Base-by-base conservation (phyloP, 2,329 filamentous ascomycete genomes). In the Myriosclerotinia duriaeana region DNA sequence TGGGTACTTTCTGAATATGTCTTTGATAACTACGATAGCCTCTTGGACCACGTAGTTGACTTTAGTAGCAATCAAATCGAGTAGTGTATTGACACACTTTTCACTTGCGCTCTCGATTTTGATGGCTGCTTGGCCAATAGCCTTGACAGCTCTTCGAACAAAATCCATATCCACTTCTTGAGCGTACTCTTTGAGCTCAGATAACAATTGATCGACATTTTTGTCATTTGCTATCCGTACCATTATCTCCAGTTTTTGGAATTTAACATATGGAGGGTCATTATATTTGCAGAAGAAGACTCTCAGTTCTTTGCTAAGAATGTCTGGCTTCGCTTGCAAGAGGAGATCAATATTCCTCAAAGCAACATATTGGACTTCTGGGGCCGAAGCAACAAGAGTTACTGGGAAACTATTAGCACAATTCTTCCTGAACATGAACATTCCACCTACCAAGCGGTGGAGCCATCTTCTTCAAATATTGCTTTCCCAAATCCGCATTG, bases 241-340 rank as follows among this genome's bases (percentile, higher is more conserved):
- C 95, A 99, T 98, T 70, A 98, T 98, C 77, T 99, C 95, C 60
- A 99, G 86, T 77, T 99, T 99, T 77, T 97, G 91, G 68, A 99
- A 87, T 79, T 99, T 99, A 74, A 99, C 89, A 77, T 99, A 99
- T 30, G 93, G 93, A 1, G 95, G 94, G 73, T 99, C 95, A 77
- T 98, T 98, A 82, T 99, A 99, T 80, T 99, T 99, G 89, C 95
- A 99, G 81, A 99, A 99, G 81, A 99, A 99, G 11, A 99, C 95
- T 54, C 95, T 88, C 75, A 99, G 87, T 78, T 99, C 95, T 78
- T 98, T 98, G 83, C 92, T 96, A 12, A 99, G 84, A 66, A 99
- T 97, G 72, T 97, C 93, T 14, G 95, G 93, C 78, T 97, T 94
- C 73, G 96, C 95, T 78, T 99, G 95, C 36, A 99, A 84, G 7